phyloP scores from a whole-genome alignment of 2,329 filamentous ascomycete genomes.

The Cadophora gregata region DNA sequence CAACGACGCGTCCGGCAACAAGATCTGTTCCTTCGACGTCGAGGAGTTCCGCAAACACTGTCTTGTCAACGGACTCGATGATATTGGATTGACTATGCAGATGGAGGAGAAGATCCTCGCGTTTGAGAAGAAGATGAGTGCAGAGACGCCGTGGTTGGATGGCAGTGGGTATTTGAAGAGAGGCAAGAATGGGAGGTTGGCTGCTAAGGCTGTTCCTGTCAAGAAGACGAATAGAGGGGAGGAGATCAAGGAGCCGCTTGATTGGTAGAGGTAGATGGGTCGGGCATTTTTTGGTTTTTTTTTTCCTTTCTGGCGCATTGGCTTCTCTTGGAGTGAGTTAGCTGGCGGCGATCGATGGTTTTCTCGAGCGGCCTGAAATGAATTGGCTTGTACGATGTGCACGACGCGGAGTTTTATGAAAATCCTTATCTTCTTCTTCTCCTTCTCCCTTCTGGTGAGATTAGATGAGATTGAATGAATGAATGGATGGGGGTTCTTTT shows the following conservation, averaged over 20 bases:
- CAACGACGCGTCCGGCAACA: conserved; percentile 74
- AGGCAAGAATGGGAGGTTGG: conserved; percentile 59
- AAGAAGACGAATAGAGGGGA: conserved; percentile 90
- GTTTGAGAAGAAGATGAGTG: conserved; percentile 80
- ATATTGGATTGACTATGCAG: conserved; percentile 94
- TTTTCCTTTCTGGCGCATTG: too few relatives aligned
- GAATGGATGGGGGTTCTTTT: neutral
- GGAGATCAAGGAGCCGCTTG: conserved; percentile 81
- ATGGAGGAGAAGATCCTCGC: conserved; percentile 85
- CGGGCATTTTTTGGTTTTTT: conserved; percentile 4
- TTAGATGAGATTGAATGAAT: neutral
- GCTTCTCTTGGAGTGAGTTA: neutral
- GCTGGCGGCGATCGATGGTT: neutral
- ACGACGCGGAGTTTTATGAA: conserved; percentile 7
- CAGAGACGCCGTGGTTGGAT: conserved; percentile 88
- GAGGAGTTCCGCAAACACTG: conserved; percentile 96
- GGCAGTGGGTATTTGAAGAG: conserved; percentile 79
- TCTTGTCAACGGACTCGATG: conserved; percentile 89
- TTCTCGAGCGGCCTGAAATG: neutral
- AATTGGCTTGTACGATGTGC: conserved; percentile 12
- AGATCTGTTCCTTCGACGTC: conserved; percentile 81
- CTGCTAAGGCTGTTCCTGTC: conserved; percentile 69
- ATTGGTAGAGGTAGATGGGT: conserved; percentile 76
- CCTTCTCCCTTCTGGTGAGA: too few relatives aligned
- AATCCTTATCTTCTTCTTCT: too few relatives aligned